Evolutionary conservation across 129 eudicot species (phyloP).

Genomic region (Sambucus nigra): DNA sequence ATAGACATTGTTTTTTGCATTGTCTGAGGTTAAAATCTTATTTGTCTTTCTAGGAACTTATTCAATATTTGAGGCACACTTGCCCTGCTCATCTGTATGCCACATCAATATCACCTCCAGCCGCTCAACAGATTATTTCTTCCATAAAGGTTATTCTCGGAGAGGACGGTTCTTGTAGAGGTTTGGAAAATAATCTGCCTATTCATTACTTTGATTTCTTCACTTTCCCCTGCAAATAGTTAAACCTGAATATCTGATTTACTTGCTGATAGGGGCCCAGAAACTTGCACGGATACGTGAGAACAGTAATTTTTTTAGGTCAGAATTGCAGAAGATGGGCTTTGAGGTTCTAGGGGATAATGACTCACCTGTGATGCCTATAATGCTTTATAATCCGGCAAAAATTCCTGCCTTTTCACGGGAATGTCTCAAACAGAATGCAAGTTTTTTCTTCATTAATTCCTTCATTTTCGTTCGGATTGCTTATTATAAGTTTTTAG

Average conservation of each 20-base stretch:
- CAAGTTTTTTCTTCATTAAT: constrained; percentile 9
- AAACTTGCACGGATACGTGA: constrained; percentile 92
- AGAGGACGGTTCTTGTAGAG: constrained; percentile 95
- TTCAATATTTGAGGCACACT: constrained; percentile 64
- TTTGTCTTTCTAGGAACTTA: constrained; percentile 53
- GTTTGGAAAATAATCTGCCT: constrained; percentile 21
- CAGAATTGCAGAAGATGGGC: constrained; percentile 91
- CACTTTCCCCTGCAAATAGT: background rate
- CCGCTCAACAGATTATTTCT: constrained; percentile 93
- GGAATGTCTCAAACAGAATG: constrained; percentile 88
- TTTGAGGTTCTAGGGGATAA: constrained; percentile 97
- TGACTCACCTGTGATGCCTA: constrained; percentile 95
- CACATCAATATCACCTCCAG: constrained; percentile 92
- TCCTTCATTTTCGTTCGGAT: background rate
- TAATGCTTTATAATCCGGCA: constrained; percentile 95
- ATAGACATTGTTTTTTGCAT: background rate
- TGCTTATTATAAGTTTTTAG: background rate
- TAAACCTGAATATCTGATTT: background rate
- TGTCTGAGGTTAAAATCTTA: background rate
- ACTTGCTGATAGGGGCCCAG: constrained; percentile 59
- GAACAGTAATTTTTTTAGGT: constrained; percentile 91
- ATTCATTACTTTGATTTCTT: background rate
- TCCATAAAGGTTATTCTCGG: constrained; percentile 85
- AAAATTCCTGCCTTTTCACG: constrained; percentile 97
- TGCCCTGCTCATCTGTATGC: constrained; percentile 97